Base-by-base conservation (phyloP, 2,329 filamentous ascomycete species). In the Dactylellina drechsleri region DNA sequence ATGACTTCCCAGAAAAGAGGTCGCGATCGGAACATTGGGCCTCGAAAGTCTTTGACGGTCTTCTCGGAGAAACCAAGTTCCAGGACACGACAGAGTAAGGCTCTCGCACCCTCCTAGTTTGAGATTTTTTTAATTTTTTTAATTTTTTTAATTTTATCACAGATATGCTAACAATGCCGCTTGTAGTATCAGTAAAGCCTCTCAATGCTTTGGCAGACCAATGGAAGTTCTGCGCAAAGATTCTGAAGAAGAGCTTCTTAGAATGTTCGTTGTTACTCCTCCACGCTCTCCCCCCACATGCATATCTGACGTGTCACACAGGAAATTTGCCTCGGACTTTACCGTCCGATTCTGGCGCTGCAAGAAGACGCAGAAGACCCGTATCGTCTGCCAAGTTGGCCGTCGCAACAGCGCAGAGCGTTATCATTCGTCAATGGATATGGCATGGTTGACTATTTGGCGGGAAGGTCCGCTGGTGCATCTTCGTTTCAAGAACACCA, bases 321-420 rank as follows among this genome's bases (percentile, higher is more conserved):
- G 78, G 56, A 78, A 79, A 75, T 79, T 79, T 60, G 78, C 79
- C 57, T 78, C 78, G 18, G 78, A 79, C 45, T 75, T 79, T 58
- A 79, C 76, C 59, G 76, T 79, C 40, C 72, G 77, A 16, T 76
- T 79, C 43, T 79, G 78, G 65, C 77, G 78, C 20, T 78, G 78
- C 61, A 77, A 79, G 49, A 71, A 75, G 41, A 79, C 75, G 20
- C 66, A 79, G 61, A 76, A 76, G 40, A 77, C 78, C 18, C 77
- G 78, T 50, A 78, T 79, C 15, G 78, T 79, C 36, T 79, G 77
- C 62, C 78, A 77, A 31, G 74, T 78, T 66, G 78, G 78, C 52
- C 77, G 73, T 23, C 64, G 76, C 28, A 68, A 43, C 62, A 77
- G 77, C 47, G 52, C 73, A n/a, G 70, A 75, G 26, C 76, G 75